A percentile compares a stretch with the other conserved stretches of the same genome.
These are phyloP conservation scores for Lasiodiplodia sp. DNA, from an alignment of 2,329 filamentous ascomycete species.

Conservation along the genomic window DNA sequence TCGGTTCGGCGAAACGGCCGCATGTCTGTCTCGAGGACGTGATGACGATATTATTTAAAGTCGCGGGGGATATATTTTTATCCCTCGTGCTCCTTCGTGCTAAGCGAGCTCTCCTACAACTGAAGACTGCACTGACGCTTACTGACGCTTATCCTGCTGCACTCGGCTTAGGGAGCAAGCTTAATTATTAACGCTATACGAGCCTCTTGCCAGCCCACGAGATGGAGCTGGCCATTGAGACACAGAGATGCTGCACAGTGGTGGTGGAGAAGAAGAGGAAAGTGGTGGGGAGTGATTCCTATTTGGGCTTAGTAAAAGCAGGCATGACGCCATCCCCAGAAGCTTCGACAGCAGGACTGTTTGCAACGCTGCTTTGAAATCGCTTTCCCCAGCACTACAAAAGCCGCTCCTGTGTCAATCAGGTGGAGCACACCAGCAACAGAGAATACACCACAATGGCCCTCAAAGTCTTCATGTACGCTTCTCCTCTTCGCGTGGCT, in stretches of 20 bases:
- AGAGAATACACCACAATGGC: neutral
- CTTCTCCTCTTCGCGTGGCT: neutral
- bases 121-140: neutral
- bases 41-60: neutral
- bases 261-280: neutral
- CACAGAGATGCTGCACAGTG: neutral
- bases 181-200: neutral
- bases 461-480: slow-evolving; percentile 14
- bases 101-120: neutral
- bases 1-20: neutral
- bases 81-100: neutral
- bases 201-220: too few relatives aligned
- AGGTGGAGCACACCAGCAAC: neutral
- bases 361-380: neutral
- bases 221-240: neutral
- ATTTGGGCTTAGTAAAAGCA: neutral
- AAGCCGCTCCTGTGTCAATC: neutral
- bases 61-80: neutral
- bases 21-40: neutral
- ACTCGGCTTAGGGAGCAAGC: neutral
- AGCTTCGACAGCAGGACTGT: neutral
- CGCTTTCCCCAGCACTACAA: neutral
- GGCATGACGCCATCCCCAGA: slow-evolving; percentile 5
- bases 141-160: neutral
- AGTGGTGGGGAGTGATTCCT: neutral